A percentile compares a stretch with the other conserved stretches of the same genome.
phyloP scores from a whole-genome alignment of 352 stramenopile species.

The Pythium grandisporangium region DNA sequence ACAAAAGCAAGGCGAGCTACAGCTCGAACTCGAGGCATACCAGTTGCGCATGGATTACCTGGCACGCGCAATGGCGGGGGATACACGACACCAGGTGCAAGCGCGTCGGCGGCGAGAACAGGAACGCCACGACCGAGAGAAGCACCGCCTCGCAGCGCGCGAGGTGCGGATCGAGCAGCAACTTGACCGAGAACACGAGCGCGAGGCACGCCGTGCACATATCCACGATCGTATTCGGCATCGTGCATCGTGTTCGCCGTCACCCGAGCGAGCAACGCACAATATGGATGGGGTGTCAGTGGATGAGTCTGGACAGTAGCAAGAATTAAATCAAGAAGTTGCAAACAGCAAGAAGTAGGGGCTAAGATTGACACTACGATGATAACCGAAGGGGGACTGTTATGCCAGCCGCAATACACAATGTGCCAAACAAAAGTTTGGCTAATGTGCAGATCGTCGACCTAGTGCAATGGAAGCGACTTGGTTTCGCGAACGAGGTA shows the following conservation, averaged over 20 bases:
- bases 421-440: not conserved
- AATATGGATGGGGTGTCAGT: too few species aligned
- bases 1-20: constrained; percentile 18
- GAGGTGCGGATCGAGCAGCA: constrained; percentile 41
- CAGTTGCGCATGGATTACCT: constrained; percentile 43
- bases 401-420: too few species aligned
- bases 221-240: constrained; percentile 16
- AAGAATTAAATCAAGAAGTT: constrained; percentile 1
- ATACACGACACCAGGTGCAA: constrained; percentile 58
- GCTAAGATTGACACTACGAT: too few species aligned
- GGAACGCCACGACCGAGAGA: constrained; percentile 37
- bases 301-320: too few species aligned
- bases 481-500: constrained; percentile 77
- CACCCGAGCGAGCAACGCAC: constrained; percentile 12
- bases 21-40: constrained; percentile 31
- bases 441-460: not conserved
- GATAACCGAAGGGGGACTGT: too few species aligned
- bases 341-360: not conserved
- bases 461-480: constrained; percentile 24
- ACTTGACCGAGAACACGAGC: constrained; percentile 34
- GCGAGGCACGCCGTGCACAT: constrained; percentile 22
- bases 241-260: constrained; percentile 28
- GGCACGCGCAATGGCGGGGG: constrained; percentile 42
- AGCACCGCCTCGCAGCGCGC: constrained; percentile 27
- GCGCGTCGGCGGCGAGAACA: constrained; percentile 35